These are phyloP conservation scores for Colletotrichum chlorophyti DNA, from an alignment of 2,329 filamentous ascomycete genomes.

Conservation along the genomic window DNA sequence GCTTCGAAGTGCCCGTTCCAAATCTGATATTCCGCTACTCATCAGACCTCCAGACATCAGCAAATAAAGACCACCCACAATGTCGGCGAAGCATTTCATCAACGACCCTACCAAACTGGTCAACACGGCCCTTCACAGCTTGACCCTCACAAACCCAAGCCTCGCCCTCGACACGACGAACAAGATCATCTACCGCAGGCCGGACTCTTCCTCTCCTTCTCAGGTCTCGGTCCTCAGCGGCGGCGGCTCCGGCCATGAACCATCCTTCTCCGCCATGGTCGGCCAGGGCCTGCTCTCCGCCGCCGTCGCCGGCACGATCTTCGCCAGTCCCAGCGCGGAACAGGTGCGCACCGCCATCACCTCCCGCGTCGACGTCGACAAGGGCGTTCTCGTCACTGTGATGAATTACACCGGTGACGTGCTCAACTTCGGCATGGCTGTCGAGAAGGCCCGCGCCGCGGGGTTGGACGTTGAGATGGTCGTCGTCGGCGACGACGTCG, in stretches of 20 bases:
- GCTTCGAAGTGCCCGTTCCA: background rate
- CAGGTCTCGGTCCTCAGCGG: slow-evolving; percentile 84
- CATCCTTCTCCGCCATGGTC: slow-evolving; percentile 79
- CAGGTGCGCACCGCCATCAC: slow-evolving; percentile 69
- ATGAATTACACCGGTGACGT: slow-evolving; percentile 96
- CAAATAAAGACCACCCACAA: slow-evolving; percentile 33
- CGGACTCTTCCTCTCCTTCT: slow-evolving; percentile 46
- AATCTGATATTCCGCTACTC: background rate
- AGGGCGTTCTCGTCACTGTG: slow-evolving; percentile 85
- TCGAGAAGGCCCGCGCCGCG: slow-evolving; percentile 86
- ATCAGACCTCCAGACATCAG: background rate
- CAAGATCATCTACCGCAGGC: slow-evolving; percentile 84
- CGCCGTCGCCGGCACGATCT: slow-evolving; percentile 83
- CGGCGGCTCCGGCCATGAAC: slow-evolving; percentile 85
- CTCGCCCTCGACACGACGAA: slow-evolving; percentile 78
- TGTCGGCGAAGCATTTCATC: slow-evolving; percentile 84
- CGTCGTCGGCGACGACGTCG: slow-evolving; percentile 90
- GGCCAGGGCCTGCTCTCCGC: slow-evolving; percentile 76
- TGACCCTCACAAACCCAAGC: slow-evolving; percentile 85
- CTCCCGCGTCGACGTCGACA: slow-evolving; percentile 71
- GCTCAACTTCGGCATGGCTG: slow-evolving; percentile 91
- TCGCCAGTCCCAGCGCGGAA: slow-evolving; percentile 76
- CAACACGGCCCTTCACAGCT: slow-evolving; percentile 74
- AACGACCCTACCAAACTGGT: slow-evolving; percentile 83
- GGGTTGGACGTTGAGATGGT: slow-evolving; percentile 86